Base-by-base conservation (phyloP, 495 filamentous ascomycete species). In the Apiosordaria backusii region DNA sequence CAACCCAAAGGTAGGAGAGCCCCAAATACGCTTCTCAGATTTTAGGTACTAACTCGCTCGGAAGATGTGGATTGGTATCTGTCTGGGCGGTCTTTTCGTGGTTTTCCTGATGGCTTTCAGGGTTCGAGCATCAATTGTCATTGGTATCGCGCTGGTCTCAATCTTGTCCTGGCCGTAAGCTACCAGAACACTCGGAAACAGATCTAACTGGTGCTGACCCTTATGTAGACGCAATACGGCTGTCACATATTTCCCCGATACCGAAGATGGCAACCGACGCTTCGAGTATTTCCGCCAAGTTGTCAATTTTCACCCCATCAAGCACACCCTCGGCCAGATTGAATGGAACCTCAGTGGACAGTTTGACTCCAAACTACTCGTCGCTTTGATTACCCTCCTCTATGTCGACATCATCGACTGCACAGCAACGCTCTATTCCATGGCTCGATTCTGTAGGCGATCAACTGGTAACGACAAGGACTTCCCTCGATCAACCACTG, bases 261-360 rank as follows among this genome's bases (percentile, higher is more conserved):
- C 86, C 0, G 67, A 75, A 0, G 78, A 86, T 10, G 91, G 91
- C 35, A 79, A 90, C 57, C 78, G 76, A 55, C 84, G 81, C 65
- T 93, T 90, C 73, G 81, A 88, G 19, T 95, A 90, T 79, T 95
- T 95, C 84, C 89, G 88, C 70, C 78, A 92, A 66, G 86, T 93
- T 13, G 87, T 91, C 26, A 82, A 85, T 5, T 94, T 93, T 77
- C 90, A 92, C 70, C 89, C 90, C 10, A 92, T 94, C 72, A 71
- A 85, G 68, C 83, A 86, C 58, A 89, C 83, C 15, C 74, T 93
- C 6, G 79, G 76, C 3, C 88, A 83, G 5, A 86, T 89, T 68
- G 78, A 91, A 18, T 94, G 90, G 90, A 73, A 89, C 71, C 72
- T 93, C 16, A 25, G 23, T 2, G 76, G 72, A 4, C 73, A 78